phyloP scores from a whole-genome alignment of 352 stramenopile species.

The Phytophthora pluvialis region DNA sequence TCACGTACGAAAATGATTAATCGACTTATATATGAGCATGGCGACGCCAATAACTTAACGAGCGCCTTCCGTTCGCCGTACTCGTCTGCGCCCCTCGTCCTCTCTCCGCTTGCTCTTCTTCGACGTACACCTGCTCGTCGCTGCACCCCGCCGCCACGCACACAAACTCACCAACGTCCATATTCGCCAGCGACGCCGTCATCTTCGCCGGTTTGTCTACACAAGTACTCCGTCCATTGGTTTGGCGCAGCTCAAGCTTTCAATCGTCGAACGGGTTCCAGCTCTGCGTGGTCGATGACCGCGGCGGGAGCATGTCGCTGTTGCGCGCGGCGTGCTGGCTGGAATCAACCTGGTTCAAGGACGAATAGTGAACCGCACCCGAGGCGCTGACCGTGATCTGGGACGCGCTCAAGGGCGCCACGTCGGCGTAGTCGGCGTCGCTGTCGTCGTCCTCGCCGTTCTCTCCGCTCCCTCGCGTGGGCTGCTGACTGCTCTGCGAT shows the following conservation, averaged over 20 bases:
- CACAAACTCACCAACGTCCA: slow-evolving; percentile 33
- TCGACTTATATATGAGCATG: slow-evolving; percentile 36
- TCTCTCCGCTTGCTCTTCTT: slow-evolving; percentile 7
- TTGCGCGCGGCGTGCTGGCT: slow-evolving; percentile 14
- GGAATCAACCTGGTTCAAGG: slow-evolving; percentile 14
- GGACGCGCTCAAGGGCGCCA: slow-evolving; percentile 36
- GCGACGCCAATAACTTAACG: slow-evolving; percentile 57
- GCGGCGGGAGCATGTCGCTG: slow-evolving; percentile 21
- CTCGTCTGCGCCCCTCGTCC: slow-evolving; percentile 32
- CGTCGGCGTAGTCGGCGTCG: slow-evolving; percentile 40
- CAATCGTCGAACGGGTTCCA: slow-evolving; percentile 42
- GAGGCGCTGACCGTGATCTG: slow-evolving; percentile 38
- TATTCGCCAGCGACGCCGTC: slow-evolving; percentile 9
- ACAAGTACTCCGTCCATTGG: slow-evolving; percentile 23
- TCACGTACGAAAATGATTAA: slow-evolving; percentile 23
- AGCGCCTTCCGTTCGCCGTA: slow-evolving; percentile 43
- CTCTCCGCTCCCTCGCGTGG: slow-evolving; percentile 24
- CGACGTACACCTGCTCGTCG: slow-evolving; percentile 22
- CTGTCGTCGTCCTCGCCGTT: slow-evolving; percentile 32
- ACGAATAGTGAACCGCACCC: slow-evolving; percentile 33
- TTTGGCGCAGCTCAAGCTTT: slow-evolving; percentile 8
- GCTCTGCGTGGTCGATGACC: slow-evolving; percentile 25
- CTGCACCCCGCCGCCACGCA: slow-evolving; percentile 21
- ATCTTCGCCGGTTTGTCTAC: slow-evolving; percentile 17
- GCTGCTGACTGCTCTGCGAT: slow-evolving; percentile 32